Base-by-base conservation (phyloP, 306 rosid genomes). In the Quercus agrifolia region DNA sequence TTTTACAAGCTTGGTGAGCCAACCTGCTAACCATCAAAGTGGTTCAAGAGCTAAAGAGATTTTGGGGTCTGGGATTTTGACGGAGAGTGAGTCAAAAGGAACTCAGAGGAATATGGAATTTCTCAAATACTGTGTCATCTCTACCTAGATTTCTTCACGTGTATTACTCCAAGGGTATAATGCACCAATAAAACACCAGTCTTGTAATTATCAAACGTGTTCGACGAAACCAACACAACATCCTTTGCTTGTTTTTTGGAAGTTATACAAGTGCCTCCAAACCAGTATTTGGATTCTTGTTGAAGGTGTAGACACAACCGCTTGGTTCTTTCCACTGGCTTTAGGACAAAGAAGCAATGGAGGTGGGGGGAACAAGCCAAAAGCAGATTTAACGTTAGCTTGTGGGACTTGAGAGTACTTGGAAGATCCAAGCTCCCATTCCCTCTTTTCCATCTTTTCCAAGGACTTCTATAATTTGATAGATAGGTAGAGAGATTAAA, bases 21-120 rank as follows among this genome's bases (percentile, higher is more conserved):
- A 71, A 77, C 30, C 33, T 20, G 55, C 79, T 27, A 68, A 7
- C 67, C 72, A 67, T 70, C 70, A 69, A 56, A 56, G 71, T 51
- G 72, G 46, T 14, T 66, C 58, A 51, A 77, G 80, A 69, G 46
- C 71, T 54, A 38, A 0, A 70, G 23, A 63, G 77, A 54, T 71
- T 31, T 74, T 64, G 41, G 31, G 68, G 49, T 4, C 70, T 33
- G 72, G 62, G 71, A 66, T 72, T 77, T 79, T 77, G 82, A 6
- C 56, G 52, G 21, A 57, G 41, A 81, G 76, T 27, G 73, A 74
- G 78, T 68, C 58, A 76, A 75, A 51, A 62, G 70, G 78, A 74
- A 56, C 44, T 52, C 61, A 77, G 79, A 80, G 64, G 87, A 85
- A 83, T 83, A 82, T 78, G 85, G 85, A 78, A 80, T 87, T 85